Conservation (phyloP, 768 basidiomycete species). For the Floccularia luteovirens region DNA sequence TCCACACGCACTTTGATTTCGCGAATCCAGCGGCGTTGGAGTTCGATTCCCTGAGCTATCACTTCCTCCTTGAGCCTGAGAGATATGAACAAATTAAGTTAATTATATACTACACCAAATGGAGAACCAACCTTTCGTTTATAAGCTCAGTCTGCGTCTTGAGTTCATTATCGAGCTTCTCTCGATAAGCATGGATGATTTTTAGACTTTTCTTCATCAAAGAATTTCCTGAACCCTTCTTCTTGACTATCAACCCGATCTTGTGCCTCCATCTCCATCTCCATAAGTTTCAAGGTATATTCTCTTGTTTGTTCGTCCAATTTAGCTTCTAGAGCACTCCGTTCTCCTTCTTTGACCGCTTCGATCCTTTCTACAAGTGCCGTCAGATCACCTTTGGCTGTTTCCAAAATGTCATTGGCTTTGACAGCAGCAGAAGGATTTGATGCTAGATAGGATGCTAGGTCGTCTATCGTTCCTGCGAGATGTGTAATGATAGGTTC, state of each 20-base stretch:
- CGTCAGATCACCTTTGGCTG: constrained; percentile 76
- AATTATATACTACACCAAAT: not conserved
- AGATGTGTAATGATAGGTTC: constrained; percentile 95
- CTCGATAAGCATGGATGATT: constrained; percentile 73
- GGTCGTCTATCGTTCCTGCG: constrained; percentile 86
- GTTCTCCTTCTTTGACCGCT: constrained; percentile 74
- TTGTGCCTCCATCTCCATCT: constrained; percentile 79
- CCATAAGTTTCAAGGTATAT: constrained; percentile 73
- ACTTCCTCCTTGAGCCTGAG: constrained; percentile 88
- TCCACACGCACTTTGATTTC: constrained; percentile 96
- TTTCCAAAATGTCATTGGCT: constrained; percentile 69
- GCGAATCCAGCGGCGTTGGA: constrained; percentile 94
- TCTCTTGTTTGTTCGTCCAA: constrained; percentile 82
- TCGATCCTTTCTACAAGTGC: constrained; percentile 72
- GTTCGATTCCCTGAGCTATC: constrained; percentile 93
- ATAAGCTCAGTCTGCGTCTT: constrained; percentile 86
- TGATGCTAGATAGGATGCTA: constrained; percentile 75
- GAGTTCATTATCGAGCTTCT: constrained; percentile 81
- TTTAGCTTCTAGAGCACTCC: constrained; percentile 47
- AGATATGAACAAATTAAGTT: constrained; percentile 2
- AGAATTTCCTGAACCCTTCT: constrained; percentile 74
- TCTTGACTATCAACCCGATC: constrained; percentile 83
- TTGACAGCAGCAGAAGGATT: constrained; percentile 62
- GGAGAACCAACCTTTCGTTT: constrained; percentile 71
- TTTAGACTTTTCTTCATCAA: constrained; percentile 71